Base-by-base conservation (phyloP, 2,329 filamentous ascomycete species). In the Xylariaceae sp. region DNA sequence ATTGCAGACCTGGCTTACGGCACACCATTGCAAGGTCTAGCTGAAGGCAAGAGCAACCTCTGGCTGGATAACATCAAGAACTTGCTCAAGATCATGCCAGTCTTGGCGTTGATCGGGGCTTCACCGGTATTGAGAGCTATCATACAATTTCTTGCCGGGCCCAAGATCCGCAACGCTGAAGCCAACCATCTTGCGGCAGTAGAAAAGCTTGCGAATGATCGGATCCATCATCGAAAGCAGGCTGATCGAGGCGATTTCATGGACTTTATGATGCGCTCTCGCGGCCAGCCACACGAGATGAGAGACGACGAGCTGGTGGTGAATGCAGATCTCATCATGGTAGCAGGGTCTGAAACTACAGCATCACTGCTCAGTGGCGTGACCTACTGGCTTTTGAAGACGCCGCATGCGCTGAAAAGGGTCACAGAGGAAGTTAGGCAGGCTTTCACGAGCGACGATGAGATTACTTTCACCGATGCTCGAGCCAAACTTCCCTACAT, bases 381-480 rank as follows among this genome's bases (percentile, higher is more conserved):
- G 28, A 66, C 61, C 5, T 65, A 60, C 22, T 64, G 60, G 63
- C 43, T 69, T 17, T 48, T 67, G 13, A 61, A 57, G n/a, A 68
- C 70, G n/a, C 69, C 69, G 1, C 44, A 63, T 9, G 58, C 57
- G 6, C 58, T 69, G 7, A 50, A 64, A 46, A 60, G 28, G 22
- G 57, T 52, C 10, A 58, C 55, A 5, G 54, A 60, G 55, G 75
- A 80, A 52, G 71, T 81, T 17, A 67, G 69, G 19, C 74, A 74
- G 11, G 76, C 73, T 3, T 73, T 81, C 60, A 71, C 72, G 55
- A 75, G 72, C 6, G 74, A 73, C 47, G 71, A 75, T 6, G 71
- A 70, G 28, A 71, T 80, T 46, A 69, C 63, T 13, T 69, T 80
- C 22, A 62, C 69, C 4, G 76, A 58, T 39, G 55, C 55, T n/a